Evolutionary conservation across 306 rosid species (phyloP), one percentile per base, ranked within the genome.

Genomic region (Myrica gale): DNA sequence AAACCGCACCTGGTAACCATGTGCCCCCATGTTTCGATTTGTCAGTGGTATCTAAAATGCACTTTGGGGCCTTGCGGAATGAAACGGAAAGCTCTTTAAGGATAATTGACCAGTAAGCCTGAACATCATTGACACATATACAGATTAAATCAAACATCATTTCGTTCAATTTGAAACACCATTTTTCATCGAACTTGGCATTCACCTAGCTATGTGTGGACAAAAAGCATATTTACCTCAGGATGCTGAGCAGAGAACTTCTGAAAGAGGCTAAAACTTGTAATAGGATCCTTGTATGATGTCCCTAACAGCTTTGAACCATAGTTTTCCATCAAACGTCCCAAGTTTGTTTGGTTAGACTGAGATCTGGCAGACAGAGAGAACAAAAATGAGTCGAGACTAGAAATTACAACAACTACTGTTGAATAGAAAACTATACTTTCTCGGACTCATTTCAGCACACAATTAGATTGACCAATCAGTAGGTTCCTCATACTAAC

Each of bases 41-140:
- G 71, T 87, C 81, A n/a, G 92, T 78, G 67, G 82, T 81, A 82
- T 89, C 98, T 46, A 93, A 72, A 72, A 89, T 84, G 78, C 87
- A 73, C 65, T 74, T 87, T 12, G 96, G 98, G 26, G 83, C 73
- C 72, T 87, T 74, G 47, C 47, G 79, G 77, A 91, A 91, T 39
- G 88, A 80, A 62, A 91, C 70, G 17, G 92, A 81, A 42, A 93
- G 81, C 87, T 91, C 93, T 71, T 93, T 84, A 41, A 93, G 85
- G 65, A 87, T 41, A 78, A 93, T 84, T 44, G 93, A 82, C 98
- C 97, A 91, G 83, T 93, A 93, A 20, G 77, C 85, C 98, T 93
- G 56, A 72, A 21, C 75, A 57, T 32, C 32, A 69, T 4, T 61
- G 70, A 8, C 15, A 57, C 7, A 8, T n/a, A 5, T n/a, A 41